These are phyloP conservation scores for Parachlorella kessleri DNA, from an alignment of 139 green algal species.

Conservation along the genomic window DNA sequence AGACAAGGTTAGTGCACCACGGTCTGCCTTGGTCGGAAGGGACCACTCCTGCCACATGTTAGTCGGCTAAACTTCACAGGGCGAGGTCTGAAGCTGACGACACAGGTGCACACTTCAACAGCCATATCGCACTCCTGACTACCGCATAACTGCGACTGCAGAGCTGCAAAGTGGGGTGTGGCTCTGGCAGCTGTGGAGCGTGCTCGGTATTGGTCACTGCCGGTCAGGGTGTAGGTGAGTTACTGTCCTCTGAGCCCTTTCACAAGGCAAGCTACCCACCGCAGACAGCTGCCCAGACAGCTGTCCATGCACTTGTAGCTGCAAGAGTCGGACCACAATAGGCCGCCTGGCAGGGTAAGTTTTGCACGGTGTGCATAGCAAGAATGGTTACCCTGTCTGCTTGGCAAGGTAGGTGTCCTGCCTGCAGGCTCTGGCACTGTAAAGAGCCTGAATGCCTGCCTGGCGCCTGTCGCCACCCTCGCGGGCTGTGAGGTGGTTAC, in stretches of 20 bases:
- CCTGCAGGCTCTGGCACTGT: slow-evolving; percentile 22
- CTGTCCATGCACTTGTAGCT: neutral
- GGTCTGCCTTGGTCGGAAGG: too few relatives aligned
- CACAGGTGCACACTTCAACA: too few relatives aligned
- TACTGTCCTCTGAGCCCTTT: neutral
- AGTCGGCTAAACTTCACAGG: too few relatives aligned
- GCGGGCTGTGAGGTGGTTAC: slow-evolving; percentile 56
- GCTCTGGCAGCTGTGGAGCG: slow-evolving; percentile 68
- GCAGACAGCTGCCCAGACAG: neutral
- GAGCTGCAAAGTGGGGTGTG: slow-evolving; percentile 54
- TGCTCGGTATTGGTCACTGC: slow-evolving; percentile 58
- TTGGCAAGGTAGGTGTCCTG: neutral
- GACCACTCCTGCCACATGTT: too few relatives aligned
- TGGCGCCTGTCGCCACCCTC: slow-evolving; percentile 59
- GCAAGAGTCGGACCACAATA: neutral
- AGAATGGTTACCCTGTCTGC: too few relatives aligned
- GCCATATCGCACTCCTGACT: too few relatives aligned
- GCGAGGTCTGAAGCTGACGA: too few relatives aligned
- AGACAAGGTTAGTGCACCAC: too few relatives aligned
- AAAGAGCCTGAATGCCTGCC: slow-evolving; percentile 74
- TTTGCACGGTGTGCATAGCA: neutral
- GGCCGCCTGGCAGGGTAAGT: neutral
- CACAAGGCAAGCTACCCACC: neutral
- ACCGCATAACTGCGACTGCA: too few relatives aligned
- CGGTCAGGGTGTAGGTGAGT: neutral